Evolutionary conservation across 768 basidiomycete species (phyloP).

Genomic region (Gloeopeniophorella convolvens): DNA sequence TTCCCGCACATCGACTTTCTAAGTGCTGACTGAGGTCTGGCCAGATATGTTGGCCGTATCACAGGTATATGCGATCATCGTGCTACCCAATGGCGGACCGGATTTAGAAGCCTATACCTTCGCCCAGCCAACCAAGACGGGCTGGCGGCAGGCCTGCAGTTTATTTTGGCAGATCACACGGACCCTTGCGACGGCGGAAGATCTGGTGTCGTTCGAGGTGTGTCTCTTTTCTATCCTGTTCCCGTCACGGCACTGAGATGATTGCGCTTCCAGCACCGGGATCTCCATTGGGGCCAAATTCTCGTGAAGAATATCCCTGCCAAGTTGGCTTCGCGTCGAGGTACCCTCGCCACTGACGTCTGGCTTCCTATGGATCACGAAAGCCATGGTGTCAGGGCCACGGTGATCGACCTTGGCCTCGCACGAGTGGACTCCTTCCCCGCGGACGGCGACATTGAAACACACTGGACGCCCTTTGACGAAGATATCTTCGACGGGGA

Average conservation of each 20-base stretch:
- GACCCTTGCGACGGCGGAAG: conserved; percentile 74
- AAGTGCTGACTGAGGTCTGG: conserved; percentile 5
- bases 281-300: conserved; percentile 98
- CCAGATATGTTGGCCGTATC: conserved; percentile 67
- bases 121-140: conserved; percentile 42
- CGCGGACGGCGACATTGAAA: conserved; percentile 34
- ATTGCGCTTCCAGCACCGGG: conserved; percentile 67
- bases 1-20: not conserved
- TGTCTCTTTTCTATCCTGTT: conserved; percentile 20
- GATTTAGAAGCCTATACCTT: conserved; percentile 88
- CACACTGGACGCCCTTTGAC: conserved; percentile 80
- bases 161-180: conserved; percentile 88
- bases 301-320: conserved; percentile 56
- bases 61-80: conserved; percentile 85
- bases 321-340: conserved; percentile 22
- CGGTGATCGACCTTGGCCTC: conserved; percentile 91
- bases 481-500: conserved; percentile 88
- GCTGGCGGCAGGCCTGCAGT: conserved; percentile 83
- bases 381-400: conserved; percentile 63
- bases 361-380: conserved; percentile 57
- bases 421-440: conserved; percentile 71
- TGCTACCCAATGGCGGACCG: conserved; percentile 83
- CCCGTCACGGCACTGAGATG: not conserved
- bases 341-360: conserved; percentile 9
- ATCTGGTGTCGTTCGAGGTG: conserved; percentile 82